A percentile compares a stretch with the other conserved stretches of the same genome.
Conservation (phyloP, 805 yeast genomes). For the Yarrowia deformans region DNA sequence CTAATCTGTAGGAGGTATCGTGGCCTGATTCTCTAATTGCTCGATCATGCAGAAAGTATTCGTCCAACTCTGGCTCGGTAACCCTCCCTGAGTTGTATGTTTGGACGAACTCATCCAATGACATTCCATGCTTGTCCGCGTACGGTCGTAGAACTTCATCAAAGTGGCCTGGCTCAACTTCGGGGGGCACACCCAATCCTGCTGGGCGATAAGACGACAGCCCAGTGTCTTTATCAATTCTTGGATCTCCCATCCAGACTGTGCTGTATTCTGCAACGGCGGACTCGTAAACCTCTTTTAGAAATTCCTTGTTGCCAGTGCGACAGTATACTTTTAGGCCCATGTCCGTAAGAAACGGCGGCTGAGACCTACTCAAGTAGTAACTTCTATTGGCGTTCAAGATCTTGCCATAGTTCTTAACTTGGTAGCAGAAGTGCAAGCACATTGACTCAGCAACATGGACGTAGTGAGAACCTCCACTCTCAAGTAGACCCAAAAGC, state of each 20-base stretch:
- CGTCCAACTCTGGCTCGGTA: constrained; percentile 82
- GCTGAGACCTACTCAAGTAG: constrained; percentile 91
- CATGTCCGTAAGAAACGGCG: constrained; percentile 96
- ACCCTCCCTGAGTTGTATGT: constrained; percentile 72
- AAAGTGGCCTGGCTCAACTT: constrained; percentile 91
- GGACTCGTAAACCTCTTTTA: constrained; percentile 69
- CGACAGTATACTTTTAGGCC: constrained; percentile 67
- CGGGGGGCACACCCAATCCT: constrained; percentile 95
- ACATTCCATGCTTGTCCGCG: constrained; percentile 64
- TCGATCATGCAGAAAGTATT: constrained; percentile 86
- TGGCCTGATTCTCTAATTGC: constrained; percentile 97
- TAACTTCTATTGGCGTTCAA: constrained; percentile 93
- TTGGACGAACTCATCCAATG: constrained; percentile 68
- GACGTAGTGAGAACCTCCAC: constrained; percentile 55
- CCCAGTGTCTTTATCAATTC: constrained; percentile 76
- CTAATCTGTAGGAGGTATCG: constrained; percentile 89
- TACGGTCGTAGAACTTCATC: constrained; percentile 72
- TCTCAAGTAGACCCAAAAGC: constrained; percentile 77
- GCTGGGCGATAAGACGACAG: constrained; percentile 89
- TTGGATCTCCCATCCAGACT: constrained; percentile 80
- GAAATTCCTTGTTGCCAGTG: constrained; percentile 60
- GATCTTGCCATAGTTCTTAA: constrained; percentile 87
- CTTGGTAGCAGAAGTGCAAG: constrained; percentile 89
- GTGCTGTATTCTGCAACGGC: constrained; percentile 85
- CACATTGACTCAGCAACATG: constrained; percentile 89